Evolutionary conservation across 495 filamentous ascomycete genomes (phyloP).

Genomic region (Neurospora hispaniola): DNA sequence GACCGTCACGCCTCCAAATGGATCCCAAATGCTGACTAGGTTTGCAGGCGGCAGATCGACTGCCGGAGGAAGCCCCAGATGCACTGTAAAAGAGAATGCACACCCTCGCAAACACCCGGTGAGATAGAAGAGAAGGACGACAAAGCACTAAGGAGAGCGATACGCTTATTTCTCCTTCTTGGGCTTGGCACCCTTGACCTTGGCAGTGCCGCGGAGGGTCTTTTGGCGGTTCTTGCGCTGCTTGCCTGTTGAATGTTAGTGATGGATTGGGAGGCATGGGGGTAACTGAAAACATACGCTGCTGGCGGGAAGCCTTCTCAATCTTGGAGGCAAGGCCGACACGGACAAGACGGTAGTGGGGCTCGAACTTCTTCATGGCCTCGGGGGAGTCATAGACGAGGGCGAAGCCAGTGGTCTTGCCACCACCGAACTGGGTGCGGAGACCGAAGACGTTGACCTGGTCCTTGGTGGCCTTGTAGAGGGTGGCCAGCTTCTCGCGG

Average conservation of each 20-base stretch:
- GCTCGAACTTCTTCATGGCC: conserved; percentile 99
- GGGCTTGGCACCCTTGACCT: conserved; percentile 75
- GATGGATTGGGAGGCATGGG: no score
- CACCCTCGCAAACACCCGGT: conserved; percentile 18
- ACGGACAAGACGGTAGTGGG: conserved; percentile 89
- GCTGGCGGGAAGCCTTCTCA: conserved; percentile 93
- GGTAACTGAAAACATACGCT: conserved; percentile 56
- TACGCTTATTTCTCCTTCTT: conserved; percentile 53
- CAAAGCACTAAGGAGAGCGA: conserved; percentile 16
- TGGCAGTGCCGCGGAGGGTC: conserved; percentile 93
- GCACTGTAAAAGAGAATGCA: conserved; percentile 23
- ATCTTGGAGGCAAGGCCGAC: conserved; percentile 84
- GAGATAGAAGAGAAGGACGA: conserved; percentile 17
- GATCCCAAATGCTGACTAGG: conserved; percentile 14
- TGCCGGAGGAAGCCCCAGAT: conserved; percentile 14
- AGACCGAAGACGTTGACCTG: conserved; percentile 96
- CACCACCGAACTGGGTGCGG: conserved; percentile 97
- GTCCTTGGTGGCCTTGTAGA: conserved; percentile 97
- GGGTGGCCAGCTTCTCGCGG: conserved; percentile 80
- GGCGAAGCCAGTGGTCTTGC: conserved; percentile 98
- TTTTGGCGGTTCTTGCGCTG: conserved; percentile 99
- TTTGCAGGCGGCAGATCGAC: conserved; percentile 11
- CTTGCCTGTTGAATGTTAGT: conserved; percentile 57
- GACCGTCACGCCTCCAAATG: conserved; percentile 25
- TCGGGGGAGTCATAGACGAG: conserved; percentile 96